A percentile compares a stretch with the other conserved stretches of the same genome.
Evolutionary conservation across 371 early-diverging fungal species (phyloP).

Genomic region (Mortierella polycephala): DNA sequence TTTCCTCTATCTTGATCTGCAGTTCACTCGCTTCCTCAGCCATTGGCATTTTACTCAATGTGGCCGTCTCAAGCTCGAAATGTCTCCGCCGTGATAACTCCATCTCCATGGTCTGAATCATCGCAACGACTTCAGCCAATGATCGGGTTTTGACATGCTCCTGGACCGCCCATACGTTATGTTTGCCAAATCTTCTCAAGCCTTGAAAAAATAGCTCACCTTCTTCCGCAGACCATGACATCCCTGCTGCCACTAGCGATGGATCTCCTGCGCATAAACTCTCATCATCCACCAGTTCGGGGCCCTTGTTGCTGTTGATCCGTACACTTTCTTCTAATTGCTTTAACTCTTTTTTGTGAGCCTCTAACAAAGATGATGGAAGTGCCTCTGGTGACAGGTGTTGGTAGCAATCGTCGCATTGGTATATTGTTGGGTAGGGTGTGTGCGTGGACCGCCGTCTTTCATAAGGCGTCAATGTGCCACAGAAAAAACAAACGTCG

Average conservation of each 20-base stretch:
- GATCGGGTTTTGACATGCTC: constrained; percentile 39
- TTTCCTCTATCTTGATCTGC: constrained; percentile 20
- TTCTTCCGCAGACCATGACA: constrained; percentile 38
- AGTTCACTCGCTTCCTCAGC: constrained; percentile 34
- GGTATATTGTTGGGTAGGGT: constrained; percentile 9
- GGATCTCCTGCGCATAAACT: constrained; percentile 7
- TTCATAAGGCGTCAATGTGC: constrained; percentile 12
- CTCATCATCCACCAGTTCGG: background rate
- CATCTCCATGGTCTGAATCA: constrained; percentile 45
- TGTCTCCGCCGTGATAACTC: constrained; percentile 23
- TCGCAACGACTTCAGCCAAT: constrained; percentile 40
- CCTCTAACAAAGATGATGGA: background rate
- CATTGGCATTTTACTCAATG: constrained; percentile 44
- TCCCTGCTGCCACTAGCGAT: constrained; percentile 37
- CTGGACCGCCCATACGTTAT: constrained; percentile 49
- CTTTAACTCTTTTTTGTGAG: background rate
- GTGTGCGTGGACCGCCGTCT: background rate
- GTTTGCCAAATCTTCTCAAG: constrained; percentile 44
- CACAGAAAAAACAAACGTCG: constrained; percentile 29
- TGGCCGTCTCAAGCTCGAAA: constrained; percentile 1
- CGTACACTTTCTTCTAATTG: background rate
- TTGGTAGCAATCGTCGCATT: constrained; percentile 11
- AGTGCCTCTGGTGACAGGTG: too few species aligned
- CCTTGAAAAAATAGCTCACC: constrained; percentile 39
- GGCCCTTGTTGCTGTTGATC: too few species aligned